Base-by-base conservation (phyloP, 2,329 filamentous ascomycete species). In the Botryotinia calthae region DNA sequence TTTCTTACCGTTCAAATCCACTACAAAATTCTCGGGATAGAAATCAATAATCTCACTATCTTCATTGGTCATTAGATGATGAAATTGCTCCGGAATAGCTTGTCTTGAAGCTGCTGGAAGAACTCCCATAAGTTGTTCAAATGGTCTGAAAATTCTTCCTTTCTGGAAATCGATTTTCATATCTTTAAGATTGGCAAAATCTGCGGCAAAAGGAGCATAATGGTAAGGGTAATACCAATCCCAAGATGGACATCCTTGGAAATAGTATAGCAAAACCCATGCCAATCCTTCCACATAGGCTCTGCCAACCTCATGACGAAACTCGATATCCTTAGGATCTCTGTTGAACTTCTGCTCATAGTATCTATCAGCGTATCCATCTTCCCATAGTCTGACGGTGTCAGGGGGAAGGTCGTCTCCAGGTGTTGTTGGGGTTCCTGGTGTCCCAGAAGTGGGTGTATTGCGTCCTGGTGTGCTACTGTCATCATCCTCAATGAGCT, bases 171-270 rank as follows among this genome's bases (percentile, higher is more conserved):
- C 85, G 76, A 97, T 89, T 46, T 92, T 86, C 86, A 97, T 90
- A 77, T 94, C 90, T 70, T 87, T 88, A 63, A 99, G 86, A 72
- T 95, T 91, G 73, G 92, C 91, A 82, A 99, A 99, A 82, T 99
- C 96, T 70, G 94, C 93, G 3, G 96, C 96, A 81, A 99, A 99
- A 5, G 97, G 96, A 1, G 96, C 97, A 81, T 99, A 99, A 81
- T 99, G 96, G 80, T 98, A 97, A 0, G 96, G 96, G 80, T 98
- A 99, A 82, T 96, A 99, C 96, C 96, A 99, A 70, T 95, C 97
- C 96, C 97, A 99, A 0, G 94, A 98, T 34, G 96, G 94, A 79
- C 96, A 99, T 40, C 96, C 96, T 82, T 99, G 96, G 82, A 98
- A 97, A 82, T 99, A 99, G 83, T 99, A 99, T 51, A 95, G 86